Evolutionary conservation across 257 asterid species (phyloP).

Genomic region (Haberlea rhodopensis): DNA sequence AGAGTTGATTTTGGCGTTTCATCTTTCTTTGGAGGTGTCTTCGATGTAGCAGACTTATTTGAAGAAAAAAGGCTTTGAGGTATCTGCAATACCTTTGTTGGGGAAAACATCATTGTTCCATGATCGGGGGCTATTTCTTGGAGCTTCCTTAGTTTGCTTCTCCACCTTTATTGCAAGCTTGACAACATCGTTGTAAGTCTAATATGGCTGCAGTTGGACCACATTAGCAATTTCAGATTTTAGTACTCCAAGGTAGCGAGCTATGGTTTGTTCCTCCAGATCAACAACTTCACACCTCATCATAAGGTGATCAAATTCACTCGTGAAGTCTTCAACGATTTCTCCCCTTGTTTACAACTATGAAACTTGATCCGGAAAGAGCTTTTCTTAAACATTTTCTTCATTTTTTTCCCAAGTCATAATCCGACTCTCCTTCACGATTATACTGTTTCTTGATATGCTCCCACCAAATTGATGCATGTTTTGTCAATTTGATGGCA

Average conservation of each 20-base stretch:
- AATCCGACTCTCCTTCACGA: not conserved
- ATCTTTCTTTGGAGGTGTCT: no score
- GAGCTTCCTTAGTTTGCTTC: no score
- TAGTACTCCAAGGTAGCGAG: constrained; percentile 7
- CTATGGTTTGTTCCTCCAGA: constrained; percentile 15
- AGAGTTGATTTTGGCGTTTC: no score
- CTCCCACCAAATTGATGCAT: constrained; percentile 1
- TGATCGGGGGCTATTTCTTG: no score
- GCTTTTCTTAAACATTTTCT: no score
- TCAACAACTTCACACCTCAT: constrained; percentile 16
- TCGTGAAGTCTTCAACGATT: not conserved
- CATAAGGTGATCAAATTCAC: constrained; percentile 10
- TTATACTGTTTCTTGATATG: constrained; percentile 5
- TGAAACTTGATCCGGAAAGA: constrained; percentile 4
- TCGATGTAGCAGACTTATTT: no score
- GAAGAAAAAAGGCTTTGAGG: no score
- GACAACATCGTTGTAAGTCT: not conserved
- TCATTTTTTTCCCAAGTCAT: no score
- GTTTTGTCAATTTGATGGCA: no score
- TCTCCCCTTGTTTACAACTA: not conserved
- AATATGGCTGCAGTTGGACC: constrained; percentile 17
- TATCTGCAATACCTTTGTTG: no score
- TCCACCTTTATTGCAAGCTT: no score
- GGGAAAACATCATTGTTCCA: no score
- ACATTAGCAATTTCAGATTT: constrained; percentile 10